These are phyloP conservation scores for Phytopythium montanum DNA, from an alignment of 352 stramenopile genomes.

Conservation along the genomic window DNA sequence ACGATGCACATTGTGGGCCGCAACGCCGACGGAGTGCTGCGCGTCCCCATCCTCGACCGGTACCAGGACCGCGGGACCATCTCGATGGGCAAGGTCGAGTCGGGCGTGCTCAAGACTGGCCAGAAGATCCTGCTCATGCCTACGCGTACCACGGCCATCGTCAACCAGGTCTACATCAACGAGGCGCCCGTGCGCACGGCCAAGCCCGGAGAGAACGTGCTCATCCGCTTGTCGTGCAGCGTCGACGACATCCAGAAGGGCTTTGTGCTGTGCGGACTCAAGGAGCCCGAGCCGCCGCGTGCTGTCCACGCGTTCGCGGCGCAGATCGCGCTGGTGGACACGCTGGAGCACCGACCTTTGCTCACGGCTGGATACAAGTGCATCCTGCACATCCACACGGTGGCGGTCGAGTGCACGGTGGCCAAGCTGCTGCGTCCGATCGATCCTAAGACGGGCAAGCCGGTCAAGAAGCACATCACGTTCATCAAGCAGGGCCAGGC, in stretches of 20 bases:
- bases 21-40: slow-evolving; percentile 88
- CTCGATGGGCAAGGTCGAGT: slow-evolving; percentile 98
- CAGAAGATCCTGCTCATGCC: slow-evolving; percentile 96
- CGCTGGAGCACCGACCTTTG: slow-evolving; percentile 96
- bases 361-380: slow-evolving; percentile 97
- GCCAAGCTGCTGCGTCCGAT: slow-evolving; percentile 89
- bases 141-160: slow-evolving; percentile 59
- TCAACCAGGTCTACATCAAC: slow-evolving; percentile 90
- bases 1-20: slow-evolving; percentile 89
- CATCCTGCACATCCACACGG: slow-evolving; percentile 97
- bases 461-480: slow-evolving; percentile 89
- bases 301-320: slow-evolving; percentile 84
- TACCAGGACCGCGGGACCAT: slow-evolving; percentile 97
- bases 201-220: slow-evolving; percentile 98
- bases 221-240: slow-evolving; percentile 91
- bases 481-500: slow-evolving; percentile 96
- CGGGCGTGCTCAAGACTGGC: slow-evolving; percentile 89
- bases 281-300: slow-evolving; percentile 44
- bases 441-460: slow-evolving; percentile 89
- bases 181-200: slow-evolving; percentile 92
- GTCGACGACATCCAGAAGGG: slow-evolving; percentile 87
- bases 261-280: slow-evolving; percentile 91
- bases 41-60: slow-evolving; percentile 97
- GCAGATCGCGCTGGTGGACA: slow-evolving; percentile 95
- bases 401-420: slow-evolving; percentile 94